phyloP scores from a whole-genome alignment of 805 yeast genomes.

The Danielia oregonensis region DNA sequence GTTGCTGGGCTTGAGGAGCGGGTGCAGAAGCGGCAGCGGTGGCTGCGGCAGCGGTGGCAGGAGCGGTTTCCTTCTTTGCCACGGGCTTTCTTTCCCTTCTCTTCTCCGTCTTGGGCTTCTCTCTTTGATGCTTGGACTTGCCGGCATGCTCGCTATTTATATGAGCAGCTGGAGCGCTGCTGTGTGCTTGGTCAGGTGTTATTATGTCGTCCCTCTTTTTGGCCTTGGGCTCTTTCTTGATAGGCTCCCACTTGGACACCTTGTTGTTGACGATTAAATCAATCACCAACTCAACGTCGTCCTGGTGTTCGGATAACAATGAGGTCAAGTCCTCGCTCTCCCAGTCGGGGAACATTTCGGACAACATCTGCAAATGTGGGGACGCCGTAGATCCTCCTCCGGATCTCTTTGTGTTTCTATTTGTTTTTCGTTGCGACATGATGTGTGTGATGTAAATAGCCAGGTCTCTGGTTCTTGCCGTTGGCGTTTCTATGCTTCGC shows the following conservation, averaged over 20 bases:
- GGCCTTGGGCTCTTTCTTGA: constrained; percentile 59
- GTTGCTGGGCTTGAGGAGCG: constrained; percentile 14
- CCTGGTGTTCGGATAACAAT: constrained; percentile 67
- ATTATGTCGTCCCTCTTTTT: constrained; percentile 33
- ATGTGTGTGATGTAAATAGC: background rate
- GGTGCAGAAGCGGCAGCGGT: constrained; percentile 16
- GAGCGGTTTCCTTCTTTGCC: background rate
- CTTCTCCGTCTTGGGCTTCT: constrained; percentile 13
- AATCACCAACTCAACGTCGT: constrained; percentile 74
- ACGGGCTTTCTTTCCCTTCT: constrained; percentile 12
- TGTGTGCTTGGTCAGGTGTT: constrained; percentile 12
- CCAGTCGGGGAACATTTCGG: constrained; percentile 96
- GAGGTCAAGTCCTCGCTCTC: constrained; percentile 74
- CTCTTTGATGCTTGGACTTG: constrained; percentile 8
- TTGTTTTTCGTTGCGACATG: constrained; percentile 19
- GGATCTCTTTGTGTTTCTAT: constrained; percentile 12
- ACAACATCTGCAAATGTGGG: constrained; percentile 49
- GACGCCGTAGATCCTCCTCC: constrained; percentile 7
- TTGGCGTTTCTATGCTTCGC: background rate
- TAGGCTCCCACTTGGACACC: constrained; percentile 92
- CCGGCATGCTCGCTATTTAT: constrained; percentile 6
- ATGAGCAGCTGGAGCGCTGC: constrained; percentile 5
- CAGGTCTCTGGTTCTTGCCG: background rate
- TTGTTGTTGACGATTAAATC: constrained; percentile 88
- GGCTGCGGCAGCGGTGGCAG: constrained; percentile 16